phyloP scores from a whole-genome alignment of 371 early-diverging fungal species.

The Mortierella sp. region DNA sequence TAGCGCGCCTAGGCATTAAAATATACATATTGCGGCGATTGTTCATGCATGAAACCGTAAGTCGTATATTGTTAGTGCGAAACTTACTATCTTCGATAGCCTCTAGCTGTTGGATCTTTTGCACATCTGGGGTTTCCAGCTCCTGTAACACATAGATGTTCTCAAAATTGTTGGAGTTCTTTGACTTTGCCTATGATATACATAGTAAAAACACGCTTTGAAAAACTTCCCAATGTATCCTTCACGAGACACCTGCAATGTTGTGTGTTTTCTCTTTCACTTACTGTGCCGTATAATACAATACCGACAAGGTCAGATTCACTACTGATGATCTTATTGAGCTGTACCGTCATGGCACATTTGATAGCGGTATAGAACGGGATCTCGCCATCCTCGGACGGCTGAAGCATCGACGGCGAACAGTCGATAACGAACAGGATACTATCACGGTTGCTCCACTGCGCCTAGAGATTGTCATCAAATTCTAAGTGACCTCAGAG shows the following conservation, averaged over 20 bases:
- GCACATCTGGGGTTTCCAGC: constrained; percentile 70
- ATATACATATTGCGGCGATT: not conserved
- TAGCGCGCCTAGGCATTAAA: too few relatives aligned
- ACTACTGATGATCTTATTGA: constrained; percentile 67
- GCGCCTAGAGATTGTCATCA: constrained; percentile 9
- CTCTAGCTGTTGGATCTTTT: constrained; percentile 71
- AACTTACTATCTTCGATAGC: constrained; percentile 62
- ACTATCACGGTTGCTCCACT: constrained; percentile 60
- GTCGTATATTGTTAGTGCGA: not conserved
- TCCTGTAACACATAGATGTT: constrained; percentile 72
- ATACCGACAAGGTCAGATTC: constrained; percentile 72
- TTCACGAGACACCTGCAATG: not conserved
- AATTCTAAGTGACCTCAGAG: not conserved
- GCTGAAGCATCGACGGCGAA: constrained; percentile 64
- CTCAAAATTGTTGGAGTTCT: constrained; percentile 63
- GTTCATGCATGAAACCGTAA: too few relatives aligned
- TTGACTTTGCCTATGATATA: constrained; percentile 33
- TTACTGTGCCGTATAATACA: constrained; percentile 74
- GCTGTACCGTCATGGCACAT: constrained; percentile 59
- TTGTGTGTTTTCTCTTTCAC: too few relatives aligned
- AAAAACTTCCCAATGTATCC: not conserved
- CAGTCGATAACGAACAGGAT: constrained; percentile 78
- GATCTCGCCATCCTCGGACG: constrained; percentile 56
- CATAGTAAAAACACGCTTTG: not conserved
- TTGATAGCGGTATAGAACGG: constrained; percentile 63